Percentiles rank a stretch among this genome's conserved stretches.
Evolutionary conservation across 768 basidiomycete genomes (phyloP).

Genomic region (Trametopsis cervina): DNA sequence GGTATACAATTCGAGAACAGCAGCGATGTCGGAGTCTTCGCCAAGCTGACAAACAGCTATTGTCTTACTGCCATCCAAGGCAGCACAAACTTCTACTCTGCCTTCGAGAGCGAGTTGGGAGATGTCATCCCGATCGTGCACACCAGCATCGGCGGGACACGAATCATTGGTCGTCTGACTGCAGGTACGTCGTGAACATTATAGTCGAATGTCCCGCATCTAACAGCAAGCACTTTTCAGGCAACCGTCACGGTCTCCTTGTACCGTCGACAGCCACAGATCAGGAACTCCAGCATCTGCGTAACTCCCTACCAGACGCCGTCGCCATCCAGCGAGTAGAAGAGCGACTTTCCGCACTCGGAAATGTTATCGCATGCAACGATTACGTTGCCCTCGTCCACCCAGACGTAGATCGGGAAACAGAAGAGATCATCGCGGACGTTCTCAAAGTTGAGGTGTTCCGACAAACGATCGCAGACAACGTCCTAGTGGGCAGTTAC

Average conservation of each 20-base stretch:
- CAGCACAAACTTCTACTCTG: constrained; percentile 96
- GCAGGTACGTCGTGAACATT: constrained; percentile 50
- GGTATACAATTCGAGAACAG: constrained; percentile 92
- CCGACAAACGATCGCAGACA: constrained; percentile 93
- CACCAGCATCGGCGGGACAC: constrained; percentile 89
- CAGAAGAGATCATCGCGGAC: constrained; percentile 99
- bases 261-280: constrained; percentile 95
- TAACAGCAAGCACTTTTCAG: constrained; percentile 27
- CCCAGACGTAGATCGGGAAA: constrained; percentile 96
- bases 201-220: background rate
- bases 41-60: constrained; percentile 97
- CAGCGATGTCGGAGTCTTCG: constrained; percentile 94
- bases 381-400: constrained; percentile 99
- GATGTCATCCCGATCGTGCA: constrained; percentile 96
- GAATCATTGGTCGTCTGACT: constrained; percentile 88
- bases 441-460: constrained; percentile 99
- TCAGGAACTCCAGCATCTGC: constrained; percentile 95
- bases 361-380: constrained; percentile 98
- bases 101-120: constrained; percentile 90
- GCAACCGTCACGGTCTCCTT: constrained; percentile 95
- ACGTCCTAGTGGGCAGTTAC: constrained; percentile 95
- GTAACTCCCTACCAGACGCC: constrained; percentile 89
- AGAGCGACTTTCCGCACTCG: constrained; percentile 93
- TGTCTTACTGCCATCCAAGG: constrained; percentile 91
- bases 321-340: constrained; percentile 95